Conservation (phyloP, 2,329 filamentous ascomycete genomes). For the Colletotrichum sp. region DNA sequence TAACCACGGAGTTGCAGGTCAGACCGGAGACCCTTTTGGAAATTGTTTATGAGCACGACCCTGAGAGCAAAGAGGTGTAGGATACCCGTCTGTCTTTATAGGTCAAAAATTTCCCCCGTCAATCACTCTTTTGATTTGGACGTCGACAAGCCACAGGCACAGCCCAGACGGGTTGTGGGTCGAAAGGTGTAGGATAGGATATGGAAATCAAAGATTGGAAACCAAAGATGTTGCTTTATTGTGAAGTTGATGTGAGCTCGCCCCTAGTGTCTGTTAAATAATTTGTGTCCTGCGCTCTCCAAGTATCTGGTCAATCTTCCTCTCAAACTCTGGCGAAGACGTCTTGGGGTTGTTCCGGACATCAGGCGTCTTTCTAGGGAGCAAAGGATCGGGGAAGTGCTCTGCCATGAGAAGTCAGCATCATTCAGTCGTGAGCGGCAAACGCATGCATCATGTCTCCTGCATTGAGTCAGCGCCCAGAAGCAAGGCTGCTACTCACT, state of each 20-base stretch:
- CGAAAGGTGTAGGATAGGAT: neutral
- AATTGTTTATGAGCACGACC: neutral
- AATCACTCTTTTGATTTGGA: neutral
- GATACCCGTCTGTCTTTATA: neutral
- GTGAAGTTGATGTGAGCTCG: neutral
- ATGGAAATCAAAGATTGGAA: neutral
- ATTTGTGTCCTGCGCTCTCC: slow-evolving; percentile 10
- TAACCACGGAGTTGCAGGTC: neutral
- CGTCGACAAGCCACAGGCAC: neutral
- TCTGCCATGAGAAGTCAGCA: slow-evolving; percentile 23
- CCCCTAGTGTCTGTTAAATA: neutral
- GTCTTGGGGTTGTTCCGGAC: slow-evolving; percentile 40
- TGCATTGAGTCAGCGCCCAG: neutral
- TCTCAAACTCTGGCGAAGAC: slow-evolving; percentile 46
- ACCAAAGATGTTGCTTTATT: neutral
- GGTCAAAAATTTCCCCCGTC: neutral
- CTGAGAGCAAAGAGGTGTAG: neutral
- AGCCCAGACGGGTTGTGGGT: neutral
- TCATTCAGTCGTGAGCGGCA: neutral
- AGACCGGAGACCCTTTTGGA: neutral
- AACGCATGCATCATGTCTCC: neutral
- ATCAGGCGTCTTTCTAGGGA: slow-evolving; percentile 37
- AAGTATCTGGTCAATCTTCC: slow-evolving; percentile 40
- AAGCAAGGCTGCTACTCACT: slow-evolving; percentile 26
- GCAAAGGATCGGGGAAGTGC: slow-evolving; percentile 54